Percentiles rank a stretch among this genome's conserved stretches.
Conservation (phyloP, 108 stramenopile genomes). For the Craspedostauros australis region DNA sequence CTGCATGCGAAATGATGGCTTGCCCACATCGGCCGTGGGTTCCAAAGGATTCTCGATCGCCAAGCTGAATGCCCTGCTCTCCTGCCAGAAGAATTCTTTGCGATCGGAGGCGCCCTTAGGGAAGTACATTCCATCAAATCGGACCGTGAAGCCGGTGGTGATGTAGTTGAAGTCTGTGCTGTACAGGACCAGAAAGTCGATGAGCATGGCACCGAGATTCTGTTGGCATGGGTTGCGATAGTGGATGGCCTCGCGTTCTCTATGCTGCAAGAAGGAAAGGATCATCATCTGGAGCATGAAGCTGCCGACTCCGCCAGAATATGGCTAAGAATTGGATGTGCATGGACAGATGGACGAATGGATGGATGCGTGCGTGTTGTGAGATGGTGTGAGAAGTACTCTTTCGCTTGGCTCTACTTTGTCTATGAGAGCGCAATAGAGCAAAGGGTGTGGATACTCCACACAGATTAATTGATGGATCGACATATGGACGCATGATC, state of each 20-base stretch:
- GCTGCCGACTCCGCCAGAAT: constrained; percentile 89
- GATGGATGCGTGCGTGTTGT: too few species aligned
- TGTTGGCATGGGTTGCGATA: constrained; percentile 15
- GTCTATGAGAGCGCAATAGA: too few species aligned
- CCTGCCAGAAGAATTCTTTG: constrained; percentile 53
- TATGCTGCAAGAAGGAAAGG: constrained; percentile 80
- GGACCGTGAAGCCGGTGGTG: constrained; percentile 77
- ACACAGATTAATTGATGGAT: too few species aligned
- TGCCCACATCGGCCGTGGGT: constrained; percentile 69
- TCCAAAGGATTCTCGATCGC: constrained; percentile 92
- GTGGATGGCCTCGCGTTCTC: constrained; percentile 42
- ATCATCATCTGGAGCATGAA: constrained; percentile 90
- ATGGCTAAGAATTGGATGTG: too few species aligned
- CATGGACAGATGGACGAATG: too few species aligned
- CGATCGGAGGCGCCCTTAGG: constrained; percentile 63
- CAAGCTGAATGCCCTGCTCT: constrained; percentile 47
- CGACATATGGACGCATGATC: too few species aligned
- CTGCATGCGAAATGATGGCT: constrained; percentile 63
- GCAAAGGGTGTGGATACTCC: too few species aligned
- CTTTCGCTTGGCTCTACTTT: too few species aligned
- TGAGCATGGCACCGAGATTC: constrained; percentile 78
- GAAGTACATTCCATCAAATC: constrained; percentile 84
- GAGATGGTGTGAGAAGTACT: too few species aligned
- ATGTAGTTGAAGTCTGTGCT: constrained; percentile 86
- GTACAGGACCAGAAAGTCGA: constrained; percentile 93